These are phyloP conservation scores for Coemansia brasiliensis DNA, from an alignment of 192 early-diverging fungal genomes.

Conservation along the genomic window DNA sequence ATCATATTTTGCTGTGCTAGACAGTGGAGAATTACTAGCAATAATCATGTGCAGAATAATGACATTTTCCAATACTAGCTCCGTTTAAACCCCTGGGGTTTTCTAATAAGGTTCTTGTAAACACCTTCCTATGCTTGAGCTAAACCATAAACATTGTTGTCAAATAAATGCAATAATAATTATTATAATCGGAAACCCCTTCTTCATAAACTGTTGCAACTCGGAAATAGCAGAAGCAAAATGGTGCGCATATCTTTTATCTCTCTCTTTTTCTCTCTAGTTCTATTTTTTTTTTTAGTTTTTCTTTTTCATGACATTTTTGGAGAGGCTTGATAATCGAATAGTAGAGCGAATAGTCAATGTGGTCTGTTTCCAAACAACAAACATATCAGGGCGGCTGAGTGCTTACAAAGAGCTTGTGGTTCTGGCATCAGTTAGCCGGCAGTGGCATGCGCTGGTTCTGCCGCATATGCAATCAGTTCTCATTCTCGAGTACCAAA, in stretches of 20 bases:
- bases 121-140: too few species aligned
- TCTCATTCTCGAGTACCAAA: slow-evolving; percentile 2
- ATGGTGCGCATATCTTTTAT: not conserved
- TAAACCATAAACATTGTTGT: too few species aligned
- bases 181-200: too few species aligned
- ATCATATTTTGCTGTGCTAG: too few species aligned
- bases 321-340: slow-evolving; percentile 13
- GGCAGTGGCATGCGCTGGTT: not conserved
- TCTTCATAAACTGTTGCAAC: too few species aligned
- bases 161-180: too few species aligned
- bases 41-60: too few species aligned
- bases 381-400: not conserved
- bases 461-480: not conserved
- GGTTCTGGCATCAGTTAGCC: slow-evolving; percentile 1
- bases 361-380: not conserved
- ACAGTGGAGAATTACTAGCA: too few species aligned
- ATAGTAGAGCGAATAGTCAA: slow-evolving; percentile 12
- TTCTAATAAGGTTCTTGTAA: too few species aligned
- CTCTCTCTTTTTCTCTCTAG: not conserved
- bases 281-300: not conserved
- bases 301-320: not conserved
- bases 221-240: too few species aligned
- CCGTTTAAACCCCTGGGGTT: too few species aligned
- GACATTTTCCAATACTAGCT: too few species aligned
- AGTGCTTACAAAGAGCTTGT: not conserved